Conservation (phyloP, 352 stramenopile species). For the Hyaloperonospora arabidopsidis region DNA sequence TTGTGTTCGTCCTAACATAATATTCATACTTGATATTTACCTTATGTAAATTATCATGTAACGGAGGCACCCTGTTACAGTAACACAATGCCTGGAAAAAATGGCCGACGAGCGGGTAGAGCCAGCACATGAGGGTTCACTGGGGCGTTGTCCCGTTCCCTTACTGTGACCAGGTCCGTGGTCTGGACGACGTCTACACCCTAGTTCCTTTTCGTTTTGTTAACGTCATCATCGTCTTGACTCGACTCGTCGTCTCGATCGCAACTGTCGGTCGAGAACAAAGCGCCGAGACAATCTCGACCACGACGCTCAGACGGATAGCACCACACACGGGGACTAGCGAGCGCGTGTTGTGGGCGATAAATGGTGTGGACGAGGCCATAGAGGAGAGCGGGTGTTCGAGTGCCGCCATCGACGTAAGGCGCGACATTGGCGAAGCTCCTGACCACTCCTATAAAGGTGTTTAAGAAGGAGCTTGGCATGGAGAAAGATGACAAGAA, state of each 20-base stretch:
- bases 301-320: neutral
- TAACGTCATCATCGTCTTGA: conserved; percentile 24
- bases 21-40: too few species aligned
- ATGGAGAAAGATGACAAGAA: conserved; percentile 99
- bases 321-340: too few species aligned
- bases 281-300: conserved; percentile 12
- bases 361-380: too few species aligned
- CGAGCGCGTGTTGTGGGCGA: too few species aligned
- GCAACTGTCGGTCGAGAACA: conserved; percentile 28
- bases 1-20: too few species aligned
- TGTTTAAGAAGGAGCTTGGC: conserved; percentile 99
- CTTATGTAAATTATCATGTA: too few species aligned
- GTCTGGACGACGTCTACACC: conserved; percentile 45
- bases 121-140: conserved; percentile 69
- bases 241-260: conserved; percentile 22
- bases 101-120: conserved; percentile 68
- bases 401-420: too few species aligned
- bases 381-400: too few species aligned
- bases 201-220: conserved; percentile 13
- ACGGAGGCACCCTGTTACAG: too few species aligned
- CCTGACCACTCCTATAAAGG: conserved; percentile 90
- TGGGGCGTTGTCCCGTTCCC: conserved; percentile 59
- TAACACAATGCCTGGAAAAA: conserved; percentile 79
- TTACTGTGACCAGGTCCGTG: conserved; percentile 46
- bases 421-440: too few species aligned